phyloP scores from a whole-genome alignment of 2,329 filamentous ascomycete genomes.

The Trichophyton simii region DNA sequence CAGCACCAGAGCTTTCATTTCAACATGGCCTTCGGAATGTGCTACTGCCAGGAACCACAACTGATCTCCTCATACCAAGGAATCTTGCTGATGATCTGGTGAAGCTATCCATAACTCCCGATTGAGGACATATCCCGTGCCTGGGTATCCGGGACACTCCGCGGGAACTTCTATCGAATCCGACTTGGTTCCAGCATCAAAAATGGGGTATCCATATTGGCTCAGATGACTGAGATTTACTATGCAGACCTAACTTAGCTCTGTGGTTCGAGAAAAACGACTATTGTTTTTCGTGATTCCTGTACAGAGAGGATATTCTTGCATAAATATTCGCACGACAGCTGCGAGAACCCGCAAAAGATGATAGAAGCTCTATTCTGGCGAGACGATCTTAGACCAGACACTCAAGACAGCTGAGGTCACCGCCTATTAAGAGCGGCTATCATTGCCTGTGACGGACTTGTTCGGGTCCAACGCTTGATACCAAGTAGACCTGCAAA shows the following conservation, averaged over 20 bases:
- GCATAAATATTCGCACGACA: background rate
- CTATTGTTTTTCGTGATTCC: background rate
- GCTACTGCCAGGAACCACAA: background rate
- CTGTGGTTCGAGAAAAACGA: background rate
- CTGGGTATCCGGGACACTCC: background rate
- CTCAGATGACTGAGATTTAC: background rate
- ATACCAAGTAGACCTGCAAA: background rate
- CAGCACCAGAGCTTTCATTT: background rate
- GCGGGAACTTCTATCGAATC: background rate
- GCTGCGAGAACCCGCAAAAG: background rate
- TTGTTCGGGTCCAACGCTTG: background rate
- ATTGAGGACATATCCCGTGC: background rate
- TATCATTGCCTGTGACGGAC: background rate
- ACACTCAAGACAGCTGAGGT: background rate
- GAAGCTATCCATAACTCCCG: background rate
- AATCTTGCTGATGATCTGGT: background rate
- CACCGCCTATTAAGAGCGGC: background rate
- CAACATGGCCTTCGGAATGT: background rate
- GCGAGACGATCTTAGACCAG: background rate
- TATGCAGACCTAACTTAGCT: background rate
- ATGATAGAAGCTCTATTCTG: background rate
- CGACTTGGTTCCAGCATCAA: background rate
- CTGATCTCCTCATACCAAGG: background rate
- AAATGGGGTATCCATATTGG: background rate
- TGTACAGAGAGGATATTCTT: background rate